Conservation (phyloP, 2,329 filamentous ascomycete genomes). For the Botrytis galanthina region DNA sequence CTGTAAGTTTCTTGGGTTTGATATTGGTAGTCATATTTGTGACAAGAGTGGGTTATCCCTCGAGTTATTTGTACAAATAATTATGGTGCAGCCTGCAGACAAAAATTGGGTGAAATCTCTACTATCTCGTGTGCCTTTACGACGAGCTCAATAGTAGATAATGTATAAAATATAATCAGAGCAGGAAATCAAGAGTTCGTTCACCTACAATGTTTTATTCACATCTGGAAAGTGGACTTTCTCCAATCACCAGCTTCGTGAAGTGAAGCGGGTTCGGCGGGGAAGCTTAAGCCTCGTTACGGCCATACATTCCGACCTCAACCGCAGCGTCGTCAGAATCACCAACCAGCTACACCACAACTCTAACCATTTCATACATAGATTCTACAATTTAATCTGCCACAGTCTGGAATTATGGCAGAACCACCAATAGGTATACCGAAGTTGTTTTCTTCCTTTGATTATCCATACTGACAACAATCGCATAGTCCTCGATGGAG, state of each 20-base stretch:
- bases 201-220: not conserved
- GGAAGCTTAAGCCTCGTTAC: constrained; percentile 17
- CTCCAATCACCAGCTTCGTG: constrained; percentile 5
- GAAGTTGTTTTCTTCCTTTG: not conserved
- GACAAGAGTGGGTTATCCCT: not conserved
- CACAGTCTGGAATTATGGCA: constrained; percentile 35
- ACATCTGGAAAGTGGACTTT: not conserved
- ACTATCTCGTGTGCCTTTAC: not conserved
- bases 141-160: not conserved
- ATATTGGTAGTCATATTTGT: constrained; percentile 2
- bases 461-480: constrained; percentile 27
- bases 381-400: constrained; percentile 22
- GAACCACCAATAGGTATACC: constrained; percentile 40
- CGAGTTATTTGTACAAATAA: not conserved
- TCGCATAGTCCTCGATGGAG: constrained; percentile 88
- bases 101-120: not conserved
- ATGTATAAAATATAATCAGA: too few species aligned
- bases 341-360: constrained; percentile 17
- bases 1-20: constrained; percentile 21
- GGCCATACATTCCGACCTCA: constrained; percentile 21
- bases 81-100: not conserved
- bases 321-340: constrained; percentile 30
- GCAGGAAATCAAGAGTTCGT: not conserved
- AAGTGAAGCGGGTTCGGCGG: constrained; percentile 15
- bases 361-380: constrained; percentile 20